phyloP scores from a whole-genome alignment of 1,284 basidiomycete species.

The Moniliella sp. region DNA sequence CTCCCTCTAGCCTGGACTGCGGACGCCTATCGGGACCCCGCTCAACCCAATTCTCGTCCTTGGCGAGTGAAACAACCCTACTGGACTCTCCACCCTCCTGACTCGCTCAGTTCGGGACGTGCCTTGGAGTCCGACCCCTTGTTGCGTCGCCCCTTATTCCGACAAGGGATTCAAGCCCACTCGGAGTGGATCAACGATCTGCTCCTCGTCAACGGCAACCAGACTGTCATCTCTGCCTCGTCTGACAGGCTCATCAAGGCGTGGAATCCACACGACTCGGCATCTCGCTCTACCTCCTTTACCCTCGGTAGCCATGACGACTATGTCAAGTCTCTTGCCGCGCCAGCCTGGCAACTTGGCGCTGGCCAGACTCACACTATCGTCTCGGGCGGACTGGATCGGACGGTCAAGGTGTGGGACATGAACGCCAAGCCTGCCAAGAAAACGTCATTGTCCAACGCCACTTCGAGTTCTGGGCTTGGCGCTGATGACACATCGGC shows the following conservation, averaged over 20 bases:
- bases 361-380: slow-evolving; percentile 17
- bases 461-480: background rate
- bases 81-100: background rate
- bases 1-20: slow-evolving; percentile 36
- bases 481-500: slow-evolving; percentile 2
- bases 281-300: slow-evolving; percentile 42
- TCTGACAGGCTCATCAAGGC: slow-evolving; percentile 84
- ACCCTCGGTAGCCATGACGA: slow-evolving; percentile 70
- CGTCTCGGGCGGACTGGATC: slow-evolving; percentile 86
- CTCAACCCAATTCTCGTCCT: background rate
- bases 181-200: slow-evolving; percentile 95
- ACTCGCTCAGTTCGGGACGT: background rate
- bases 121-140: slow-evolving; percentile 11
- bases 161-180: slow-evolving; percentile 25
- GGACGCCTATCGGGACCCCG: background rate
- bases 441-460: too few species aligned
- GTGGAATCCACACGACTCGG: slow-evolving; percentile 63
- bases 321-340: slow-evolving; percentile 56
- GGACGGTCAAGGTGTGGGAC: slow-evolving; percentile 71
- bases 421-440: too few species aligned
- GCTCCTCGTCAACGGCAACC: slow-evolving; percentile 69
- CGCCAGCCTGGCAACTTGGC: too few species aligned
- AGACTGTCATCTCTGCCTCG: slow-evolving; percentile 85
- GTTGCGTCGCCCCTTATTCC: slow-evolving; percentile 3
- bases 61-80: background rate